Evolutionary conservation across 257 asterid species (phyloP).

Genomic region (Paraleonurus japonicus): DNA sequence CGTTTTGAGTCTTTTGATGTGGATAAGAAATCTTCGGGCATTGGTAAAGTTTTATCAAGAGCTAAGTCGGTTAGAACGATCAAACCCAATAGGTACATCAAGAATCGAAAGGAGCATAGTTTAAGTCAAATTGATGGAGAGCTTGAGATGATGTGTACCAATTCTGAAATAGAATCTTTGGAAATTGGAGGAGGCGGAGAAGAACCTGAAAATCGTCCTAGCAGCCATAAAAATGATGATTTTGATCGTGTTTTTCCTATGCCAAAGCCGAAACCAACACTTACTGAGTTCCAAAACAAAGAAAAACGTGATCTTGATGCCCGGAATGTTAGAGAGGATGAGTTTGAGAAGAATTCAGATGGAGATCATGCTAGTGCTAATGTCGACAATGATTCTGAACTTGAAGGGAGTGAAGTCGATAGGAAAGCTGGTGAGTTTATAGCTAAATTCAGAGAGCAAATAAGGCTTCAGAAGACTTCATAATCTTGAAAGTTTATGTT

Average conservation of each 20-base stretch:
- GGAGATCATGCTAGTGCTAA: constrained; percentile 34
- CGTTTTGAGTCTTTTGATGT: constrained; percentile 30
- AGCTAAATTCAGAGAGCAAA: constrained; percentile 91
- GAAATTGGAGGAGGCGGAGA: constrained; percentile 29
- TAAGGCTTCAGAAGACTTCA: constrained; percentile 72
- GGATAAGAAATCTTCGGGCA: constrained; percentile 35
- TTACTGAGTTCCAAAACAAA: constrained; percentile 28
- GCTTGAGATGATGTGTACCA: constrained; percentile 21
- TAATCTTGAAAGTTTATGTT: constrained; percentile 25
- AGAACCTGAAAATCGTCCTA: constrained; percentile 28
- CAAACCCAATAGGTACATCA: constrained; percentile 35
- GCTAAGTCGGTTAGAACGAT: constrained; percentile 83
- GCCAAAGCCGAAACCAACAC: constrained; percentile 42
- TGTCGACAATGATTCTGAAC: constrained; percentile 41
- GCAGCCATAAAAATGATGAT: constrained; percentile 25
- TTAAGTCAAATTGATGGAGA: constrained; percentile 27
- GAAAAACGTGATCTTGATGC: constrained; percentile 33
- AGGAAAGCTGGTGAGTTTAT: constrained; percentile 92
- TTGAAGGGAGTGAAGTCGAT: constrained; percentile 85
- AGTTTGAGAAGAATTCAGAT: constrained; percentile 34
- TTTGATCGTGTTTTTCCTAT: constrained; percentile 25
- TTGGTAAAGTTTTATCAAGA: constrained; percentile 40
- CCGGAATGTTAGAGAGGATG: constrained; percentile 24
- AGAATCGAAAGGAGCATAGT: constrained; percentile 30
- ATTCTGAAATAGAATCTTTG: constrained; percentile 30